Conservation (phyloP, 108 stramenopile species). For the Nitzschia inconspicua region DNA sequence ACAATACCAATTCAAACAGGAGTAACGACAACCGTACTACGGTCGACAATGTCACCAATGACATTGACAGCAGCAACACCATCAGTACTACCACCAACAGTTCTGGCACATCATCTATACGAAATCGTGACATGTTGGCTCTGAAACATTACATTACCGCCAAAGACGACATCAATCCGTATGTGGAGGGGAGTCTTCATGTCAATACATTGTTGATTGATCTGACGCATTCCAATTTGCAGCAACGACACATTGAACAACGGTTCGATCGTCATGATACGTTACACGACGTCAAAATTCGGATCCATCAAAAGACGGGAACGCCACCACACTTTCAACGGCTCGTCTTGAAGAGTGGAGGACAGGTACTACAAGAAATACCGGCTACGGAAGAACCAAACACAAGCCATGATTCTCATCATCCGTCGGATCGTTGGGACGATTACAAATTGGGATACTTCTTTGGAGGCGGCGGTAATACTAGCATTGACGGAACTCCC, state of each 20-base stretch:
- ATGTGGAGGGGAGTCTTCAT: constrained; percentile 18
- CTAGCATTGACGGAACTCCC: no score
- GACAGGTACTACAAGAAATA: constrained; percentile 57
- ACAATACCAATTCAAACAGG: no score
- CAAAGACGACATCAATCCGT: constrained; percentile 30
- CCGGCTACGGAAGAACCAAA: constrained; percentile 41
- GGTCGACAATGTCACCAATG: not conserved
- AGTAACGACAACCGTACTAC: no score
- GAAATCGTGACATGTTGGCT: constrained; percentile 68
- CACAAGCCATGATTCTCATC: no score
- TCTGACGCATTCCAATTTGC: constrained; percentile 92
- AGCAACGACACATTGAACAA: constrained; percentile 91
- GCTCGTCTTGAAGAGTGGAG: constrained; percentile 61
- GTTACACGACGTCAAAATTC: constrained; percentile 57
- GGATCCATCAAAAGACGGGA: constrained; percentile 92
- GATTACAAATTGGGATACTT: constrained; percentile 81
- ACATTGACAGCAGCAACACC: not conserved
- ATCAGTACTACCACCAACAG: not conserved
- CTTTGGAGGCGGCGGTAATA: constrained; percentile 48
- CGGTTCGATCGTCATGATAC: constrained; percentile 91
- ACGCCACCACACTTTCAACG: constrained; percentile 86
- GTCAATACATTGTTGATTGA: constrained; percentile 59
- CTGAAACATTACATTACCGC: constrained; percentile 65
- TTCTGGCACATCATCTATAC: constrained; percentile 24
- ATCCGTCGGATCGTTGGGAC: no score